A percentile compares a stretch with the other conserved stretches of the same genome.
Evolutionary conservation across 495 filamentous ascomycete genomes (phyloP).

Genomic region (Penicillium argentinense): DNA sequence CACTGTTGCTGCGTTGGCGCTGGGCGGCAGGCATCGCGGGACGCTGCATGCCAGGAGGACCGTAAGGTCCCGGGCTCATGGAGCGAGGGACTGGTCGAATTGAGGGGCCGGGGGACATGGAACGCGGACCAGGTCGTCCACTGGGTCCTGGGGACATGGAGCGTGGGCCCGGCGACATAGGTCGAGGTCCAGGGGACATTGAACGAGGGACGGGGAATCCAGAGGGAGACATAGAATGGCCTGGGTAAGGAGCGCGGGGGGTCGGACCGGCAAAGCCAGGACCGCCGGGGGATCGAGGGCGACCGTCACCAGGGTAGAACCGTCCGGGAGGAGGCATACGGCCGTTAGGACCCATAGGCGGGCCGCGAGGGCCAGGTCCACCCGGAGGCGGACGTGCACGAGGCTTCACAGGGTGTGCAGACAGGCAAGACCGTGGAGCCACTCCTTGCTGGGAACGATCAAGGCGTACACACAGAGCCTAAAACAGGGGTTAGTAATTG

Average conservation of each 20-base stretch:
- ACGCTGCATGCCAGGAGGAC: conserved; percentile 41
- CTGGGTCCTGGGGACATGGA: conserved; percentile 23
- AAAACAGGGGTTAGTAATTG: conserved; percentile 36
- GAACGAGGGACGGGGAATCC: conserved; percentile 10
- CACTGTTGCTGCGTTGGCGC: conserved; percentile 53
- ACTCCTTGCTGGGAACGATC: conserved; percentile 92
- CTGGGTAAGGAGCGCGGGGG: conserved; percentile 31
- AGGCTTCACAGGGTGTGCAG: conserved; percentile 88
- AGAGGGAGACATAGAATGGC: conserved; percentile 26
- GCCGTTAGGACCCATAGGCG: conserved; percentile 52
- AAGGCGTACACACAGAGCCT: conserved; percentile 88
- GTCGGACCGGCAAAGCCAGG: conserved; percentile 28
- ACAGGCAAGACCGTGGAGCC: conserved; percentile 89
- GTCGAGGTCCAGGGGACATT: conserved; percentile 22
- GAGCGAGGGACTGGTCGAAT: conserved; percentile 44
- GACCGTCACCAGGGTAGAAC: conserved; percentile 40
- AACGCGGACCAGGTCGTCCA: conserved; percentile 22
- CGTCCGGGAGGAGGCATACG: conserved; percentile 31
- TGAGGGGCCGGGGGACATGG: conserved; percentile 38
- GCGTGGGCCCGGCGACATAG: conserved; percentile 16
- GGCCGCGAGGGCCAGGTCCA: conserved; percentile 43
- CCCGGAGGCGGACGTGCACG: conserved; percentile 59
- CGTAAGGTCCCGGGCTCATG: conserved; percentile 56
- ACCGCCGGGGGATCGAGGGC: conserved; percentile 43
- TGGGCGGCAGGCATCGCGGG: conserved; percentile 43